Conservation (phyloP, 73 alveolate genomes). For the Paramecium caudatum region DNA sequence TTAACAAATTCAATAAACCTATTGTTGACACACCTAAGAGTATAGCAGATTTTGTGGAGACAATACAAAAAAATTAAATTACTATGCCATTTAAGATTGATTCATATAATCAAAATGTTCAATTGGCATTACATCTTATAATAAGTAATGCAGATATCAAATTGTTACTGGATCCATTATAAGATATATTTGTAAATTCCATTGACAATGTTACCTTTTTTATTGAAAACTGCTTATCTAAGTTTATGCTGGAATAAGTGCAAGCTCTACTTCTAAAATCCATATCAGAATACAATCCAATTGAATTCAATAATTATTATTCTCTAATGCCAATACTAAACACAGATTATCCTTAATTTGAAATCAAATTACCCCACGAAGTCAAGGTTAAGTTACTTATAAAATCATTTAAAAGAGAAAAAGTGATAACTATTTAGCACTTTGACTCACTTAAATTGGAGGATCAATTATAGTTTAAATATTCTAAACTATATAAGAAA, state of each 20-base stretch:
- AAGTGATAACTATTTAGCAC: neutral
- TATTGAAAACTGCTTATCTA: slow-evolving; percentile 52
- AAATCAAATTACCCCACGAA: slow-evolving; percentile 11
- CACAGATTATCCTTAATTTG: neutral
- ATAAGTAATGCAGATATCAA: slow-evolving; percentile 4
- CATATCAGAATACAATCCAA: neutral
- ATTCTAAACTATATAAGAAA: slow-evolving; percentile 55
- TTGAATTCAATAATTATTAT: slow-evolving; percentile 22
- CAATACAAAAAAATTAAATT: neutral
- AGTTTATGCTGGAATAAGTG: neutral
- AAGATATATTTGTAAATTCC: neutral
- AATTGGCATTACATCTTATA: neutral
- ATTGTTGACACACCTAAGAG: neutral
- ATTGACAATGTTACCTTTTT: neutral
- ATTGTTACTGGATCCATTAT: neutral
- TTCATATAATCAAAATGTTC: neutral
- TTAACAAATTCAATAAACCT: neutral
- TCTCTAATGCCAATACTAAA: slow-evolving; percentile 26
- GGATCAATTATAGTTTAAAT: slow-evolving; percentile 35
- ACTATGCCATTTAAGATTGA: slow-evolving; percentile 20
- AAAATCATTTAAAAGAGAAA: slow-evolving; percentile 59
- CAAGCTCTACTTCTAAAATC: slow-evolving; percentile 43
- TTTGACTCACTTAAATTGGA: slow-evolving; percentile 6
- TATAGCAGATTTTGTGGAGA: slow-evolving; percentile 3
- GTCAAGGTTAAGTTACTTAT: slow-evolving; percentile 5